Conservation (phyloP, 2,329 filamentous ascomycete genomes). For the Verticillium nubilum region DNA sequence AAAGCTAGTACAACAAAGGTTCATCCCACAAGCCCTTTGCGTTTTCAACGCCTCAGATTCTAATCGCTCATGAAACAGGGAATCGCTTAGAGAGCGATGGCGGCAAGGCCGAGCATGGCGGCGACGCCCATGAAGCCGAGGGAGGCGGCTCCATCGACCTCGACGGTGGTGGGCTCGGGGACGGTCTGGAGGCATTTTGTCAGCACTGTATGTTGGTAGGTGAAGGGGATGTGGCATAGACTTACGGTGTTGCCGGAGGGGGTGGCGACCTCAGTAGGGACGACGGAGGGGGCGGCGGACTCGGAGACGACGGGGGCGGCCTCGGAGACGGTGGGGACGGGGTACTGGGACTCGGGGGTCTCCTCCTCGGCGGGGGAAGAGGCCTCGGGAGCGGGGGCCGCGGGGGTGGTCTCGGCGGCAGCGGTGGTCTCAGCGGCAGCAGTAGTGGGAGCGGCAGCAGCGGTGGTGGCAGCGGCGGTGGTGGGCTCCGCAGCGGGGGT, state of each 20-base stretch:
- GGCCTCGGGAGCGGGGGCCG: neutral
- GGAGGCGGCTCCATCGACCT: conserved; percentile 7
- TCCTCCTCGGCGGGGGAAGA: neutral
- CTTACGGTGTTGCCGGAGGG: neutral
- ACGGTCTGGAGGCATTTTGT: neutral
- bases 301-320: neutral
- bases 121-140: conserved; percentile 9
- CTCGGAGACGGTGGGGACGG: neutral
- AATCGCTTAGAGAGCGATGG: conserved; percentile 9
- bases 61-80: neutral
- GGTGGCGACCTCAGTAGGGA: neutral
- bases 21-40: neutral
- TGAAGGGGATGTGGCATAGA: neutral
- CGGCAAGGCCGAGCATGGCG: conserved; percentile 10
- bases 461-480: neutral
- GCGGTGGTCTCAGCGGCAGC: neutral
- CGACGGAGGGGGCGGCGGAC: neutral
- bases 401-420: neutral
- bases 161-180: conserved; percentile 1
- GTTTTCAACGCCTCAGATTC: neutral
- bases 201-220: neutral
- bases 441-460: neutral
- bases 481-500: neutral
- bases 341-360: neutral
- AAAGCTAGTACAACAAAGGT: neutral